Evolutionary conservation across 257 asterid species (phyloP).

Genomic region (Ocimum tenuiflorum): DNA sequence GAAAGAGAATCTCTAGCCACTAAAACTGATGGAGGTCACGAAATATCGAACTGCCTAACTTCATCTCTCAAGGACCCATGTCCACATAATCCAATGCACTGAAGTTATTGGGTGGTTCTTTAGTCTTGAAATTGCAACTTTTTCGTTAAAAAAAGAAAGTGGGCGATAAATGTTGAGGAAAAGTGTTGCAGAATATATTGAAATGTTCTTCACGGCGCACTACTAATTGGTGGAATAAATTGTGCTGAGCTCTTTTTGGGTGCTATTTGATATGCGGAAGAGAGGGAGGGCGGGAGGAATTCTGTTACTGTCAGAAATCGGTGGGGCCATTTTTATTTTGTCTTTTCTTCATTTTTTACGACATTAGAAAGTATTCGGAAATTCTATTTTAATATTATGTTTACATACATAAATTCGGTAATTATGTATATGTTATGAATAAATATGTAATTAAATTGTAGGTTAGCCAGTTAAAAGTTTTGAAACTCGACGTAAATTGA

Average conservation of each 20-base stretch:
- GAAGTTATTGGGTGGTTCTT: slow-evolving; percentile 7
- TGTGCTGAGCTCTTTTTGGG: slow-evolving; percentile 7
- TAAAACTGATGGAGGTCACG: neutral
- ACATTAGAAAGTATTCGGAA: neutral
- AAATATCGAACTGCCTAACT: slow-evolving; percentile 14
- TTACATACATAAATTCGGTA: no score
- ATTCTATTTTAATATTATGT: no score
- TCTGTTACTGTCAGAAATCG: slow-evolving; percentile 36
- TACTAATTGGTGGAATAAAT: no score
- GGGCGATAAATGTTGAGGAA: neutral
- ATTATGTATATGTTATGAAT: no score
- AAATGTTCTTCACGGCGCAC: slow-evolving; percentile 29
- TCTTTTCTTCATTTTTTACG: slow-evolving; percentile 2
- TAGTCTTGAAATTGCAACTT: neutral
- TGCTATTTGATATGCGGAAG: slow-evolving; percentile 32
- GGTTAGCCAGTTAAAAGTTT: no score
- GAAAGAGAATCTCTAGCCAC: neutral
- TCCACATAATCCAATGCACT: slow-evolving; percentile 12
- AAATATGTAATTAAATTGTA: no score
- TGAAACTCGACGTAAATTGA: no score
- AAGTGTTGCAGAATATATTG: slow-evolving; percentile 18
- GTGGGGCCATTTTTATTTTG: slow-evolving; percentile 31
- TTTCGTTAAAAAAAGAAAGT: neutral
- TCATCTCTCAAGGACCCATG: slow-evolving; percentile 15
- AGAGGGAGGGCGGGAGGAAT: slow-evolving; percentile 40